Evolutionary conservation across 495 filamentous ascomycete genomes (phyloP).

Genomic region (Corynascus novoguineensis): DNA sequence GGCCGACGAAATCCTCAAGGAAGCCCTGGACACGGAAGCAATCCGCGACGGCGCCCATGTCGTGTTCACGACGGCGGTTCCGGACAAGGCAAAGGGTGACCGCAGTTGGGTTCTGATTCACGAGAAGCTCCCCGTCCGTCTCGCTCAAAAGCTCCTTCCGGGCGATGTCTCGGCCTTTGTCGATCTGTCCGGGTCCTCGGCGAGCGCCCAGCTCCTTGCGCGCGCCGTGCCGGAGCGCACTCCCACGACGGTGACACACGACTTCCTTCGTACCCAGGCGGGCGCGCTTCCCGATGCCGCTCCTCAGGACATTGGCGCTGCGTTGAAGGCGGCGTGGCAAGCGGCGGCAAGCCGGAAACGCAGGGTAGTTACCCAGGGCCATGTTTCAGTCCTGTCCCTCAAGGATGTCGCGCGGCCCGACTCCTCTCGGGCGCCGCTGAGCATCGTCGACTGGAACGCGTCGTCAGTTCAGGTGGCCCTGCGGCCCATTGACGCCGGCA

Average conservation of each 20-base stretch:
- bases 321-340: background rate
- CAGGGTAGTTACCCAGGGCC: background rate
- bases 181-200: background rate
- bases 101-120: background rate
- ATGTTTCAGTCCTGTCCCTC: background rate
- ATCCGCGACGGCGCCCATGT: background rate
- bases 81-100: background rate
- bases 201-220: background rate
- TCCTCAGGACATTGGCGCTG: background rate
- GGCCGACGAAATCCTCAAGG: background rate
- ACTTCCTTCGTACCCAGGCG: background rate
- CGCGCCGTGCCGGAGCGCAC: background rate
- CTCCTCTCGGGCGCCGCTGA: background rate
- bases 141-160: background rate
- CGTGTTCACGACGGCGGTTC: background rate
- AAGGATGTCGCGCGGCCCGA: background rate
- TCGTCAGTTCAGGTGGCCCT: background rate
- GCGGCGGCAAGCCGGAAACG: background rate
- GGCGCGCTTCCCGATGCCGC: background rate
- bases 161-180: background rate
- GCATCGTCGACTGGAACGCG: background rate
- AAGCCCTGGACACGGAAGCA: background rate
- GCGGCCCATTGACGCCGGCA: background rate
- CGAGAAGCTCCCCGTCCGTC: background rate
- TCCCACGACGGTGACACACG: background rate